Evolutionary conservation across 2,329 filamentous ascomycete genomes (phyloP).

Genomic region (Alternaria arbusti): DNA sequence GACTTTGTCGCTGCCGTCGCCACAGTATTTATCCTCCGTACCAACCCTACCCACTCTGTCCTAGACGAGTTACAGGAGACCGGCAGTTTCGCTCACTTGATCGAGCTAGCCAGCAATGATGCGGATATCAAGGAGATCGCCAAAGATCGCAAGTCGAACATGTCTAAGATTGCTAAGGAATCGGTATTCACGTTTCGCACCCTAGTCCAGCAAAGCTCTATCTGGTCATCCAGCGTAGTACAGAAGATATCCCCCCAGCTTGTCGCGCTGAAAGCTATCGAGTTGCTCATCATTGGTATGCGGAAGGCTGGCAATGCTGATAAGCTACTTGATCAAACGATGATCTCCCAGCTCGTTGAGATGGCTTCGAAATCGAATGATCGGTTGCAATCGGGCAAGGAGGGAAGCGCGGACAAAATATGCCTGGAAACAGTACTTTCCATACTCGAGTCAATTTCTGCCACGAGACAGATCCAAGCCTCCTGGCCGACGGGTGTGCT

Average conservation of each 20-base stretch:
- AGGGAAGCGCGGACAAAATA: constrained; percentile 24
- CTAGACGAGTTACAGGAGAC: constrained; percentile 64
- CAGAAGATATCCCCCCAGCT: constrained; percentile 66
- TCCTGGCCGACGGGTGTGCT: constrained; percentile 56
- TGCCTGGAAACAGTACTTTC: constrained; percentile 54
- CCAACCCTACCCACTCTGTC: constrained; percentile 66
- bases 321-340: constrained; percentile 53
- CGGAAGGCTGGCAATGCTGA: constrained; percentile 56
- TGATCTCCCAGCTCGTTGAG: constrained; percentile 50
- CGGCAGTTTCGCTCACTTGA: constrained; percentile 62
- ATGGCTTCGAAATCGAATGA: constrained; percentile 43
- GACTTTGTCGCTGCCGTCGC: constrained; percentile 70
- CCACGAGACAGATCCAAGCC: constrained; percentile 49
- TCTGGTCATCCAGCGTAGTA: constrained; percentile 66
- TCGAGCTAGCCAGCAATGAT: constrained; percentile 59
- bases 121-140: constrained; percentile 66
- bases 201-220: constrained; percentile 58
- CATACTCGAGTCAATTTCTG: constrained; percentile 59
- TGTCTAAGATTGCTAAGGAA: constrained; percentile 69
- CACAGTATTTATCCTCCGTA: constrained; percentile 67
- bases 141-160: constrained; percentile 69
- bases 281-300: constrained; percentile 62
- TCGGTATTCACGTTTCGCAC: constrained; percentile 63
- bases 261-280: constrained; percentile 68
- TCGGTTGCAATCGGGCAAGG: constrained; percentile 22